A percentile compares a stretch with the other conserved stretches of the same genome.
Conservation (phyloP, 176 grass and related monocot species). For the Musa acuminata region DNA sequence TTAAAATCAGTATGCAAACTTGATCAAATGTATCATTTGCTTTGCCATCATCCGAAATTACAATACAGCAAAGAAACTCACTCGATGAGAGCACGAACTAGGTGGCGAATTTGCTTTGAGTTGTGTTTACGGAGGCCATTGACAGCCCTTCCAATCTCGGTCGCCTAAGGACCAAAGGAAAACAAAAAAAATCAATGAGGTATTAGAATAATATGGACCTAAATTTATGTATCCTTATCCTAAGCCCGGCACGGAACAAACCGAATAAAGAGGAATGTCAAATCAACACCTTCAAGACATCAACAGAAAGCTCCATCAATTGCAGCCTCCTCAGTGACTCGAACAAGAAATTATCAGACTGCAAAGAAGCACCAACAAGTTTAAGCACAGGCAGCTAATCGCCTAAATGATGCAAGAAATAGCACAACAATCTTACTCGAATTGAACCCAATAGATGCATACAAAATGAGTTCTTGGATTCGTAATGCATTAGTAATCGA, state of each 20-base stretch:
- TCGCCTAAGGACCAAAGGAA: constrained; percentile 4
- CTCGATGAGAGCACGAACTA: not conserved
- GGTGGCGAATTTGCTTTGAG: not conserved
- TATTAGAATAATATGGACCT: no score
- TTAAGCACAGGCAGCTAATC: not conserved
- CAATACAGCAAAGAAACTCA: not conserved
- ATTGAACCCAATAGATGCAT: not conserved
- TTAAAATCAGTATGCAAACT: no score
- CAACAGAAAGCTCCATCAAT: constrained; percentile 73
- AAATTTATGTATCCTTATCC: no score
- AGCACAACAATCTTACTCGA: not conserved
- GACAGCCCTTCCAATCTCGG: constrained; percentile 1
- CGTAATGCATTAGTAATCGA: no score
- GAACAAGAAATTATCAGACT: constrained; percentile 70
- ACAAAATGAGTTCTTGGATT: no score
- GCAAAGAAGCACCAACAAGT: constrained; percentile 10
- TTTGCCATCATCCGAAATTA: no score
- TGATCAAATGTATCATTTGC: no score
- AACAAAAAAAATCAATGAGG: not conserved
- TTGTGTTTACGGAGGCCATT: not conserved
- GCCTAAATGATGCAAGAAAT: not conserved
- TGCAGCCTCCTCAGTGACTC: constrained; percentile 85
- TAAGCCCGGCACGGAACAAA: no score
- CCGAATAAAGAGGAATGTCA: not conserved
- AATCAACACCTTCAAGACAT: constrained; percentile 51